phyloP scores from a whole-genome alignment of 192 early-diverging fungal genomes.

The Rhizoclosmatium globosum region DNA sequence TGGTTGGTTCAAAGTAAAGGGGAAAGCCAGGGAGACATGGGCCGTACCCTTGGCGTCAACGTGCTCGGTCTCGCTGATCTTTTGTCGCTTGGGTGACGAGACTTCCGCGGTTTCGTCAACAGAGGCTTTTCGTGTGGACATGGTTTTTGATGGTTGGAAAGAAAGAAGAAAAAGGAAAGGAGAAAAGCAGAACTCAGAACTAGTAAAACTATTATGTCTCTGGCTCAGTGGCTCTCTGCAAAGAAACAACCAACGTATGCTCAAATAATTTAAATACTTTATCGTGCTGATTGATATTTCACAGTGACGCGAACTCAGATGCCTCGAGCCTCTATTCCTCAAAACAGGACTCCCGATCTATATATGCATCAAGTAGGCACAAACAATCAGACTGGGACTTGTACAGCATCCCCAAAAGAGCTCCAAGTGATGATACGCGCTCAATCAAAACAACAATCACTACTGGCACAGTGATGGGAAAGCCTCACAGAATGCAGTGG shows the following conservation, averaged over 20 bases:
- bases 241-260: not conserved
- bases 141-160: not conserved
- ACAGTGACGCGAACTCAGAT: too few species aligned
- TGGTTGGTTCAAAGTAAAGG: not conserved
- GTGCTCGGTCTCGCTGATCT: not conserved
- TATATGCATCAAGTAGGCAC: not conserved
- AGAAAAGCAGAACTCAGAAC: too few species aligned
- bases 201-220: not conserved
- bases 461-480: constrained; percentile 12
- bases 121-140: not conserved
- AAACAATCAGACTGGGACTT: not conserved
- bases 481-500: constrained; percentile 38
- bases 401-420: not conserved
- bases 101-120: not conserved
- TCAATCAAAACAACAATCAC: constrained; percentile 25
- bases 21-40: not conserved
- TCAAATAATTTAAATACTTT: too few species aligned
- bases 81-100: not conserved
- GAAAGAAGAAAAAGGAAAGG: not conserved
- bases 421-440: constrained; percentile 15
- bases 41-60: not conserved
- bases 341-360: not conserved
- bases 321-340: not conserved
- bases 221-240: not conserved
- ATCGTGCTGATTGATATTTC: too few species aligned